A percentile compares a stretch with the other conserved stretches of the same genome.
These are phyloP conservation scores for Phytopythium aichiense DNA, from an alignment of 352 stramenopile species.

Conservation along the genomic window DNA sequence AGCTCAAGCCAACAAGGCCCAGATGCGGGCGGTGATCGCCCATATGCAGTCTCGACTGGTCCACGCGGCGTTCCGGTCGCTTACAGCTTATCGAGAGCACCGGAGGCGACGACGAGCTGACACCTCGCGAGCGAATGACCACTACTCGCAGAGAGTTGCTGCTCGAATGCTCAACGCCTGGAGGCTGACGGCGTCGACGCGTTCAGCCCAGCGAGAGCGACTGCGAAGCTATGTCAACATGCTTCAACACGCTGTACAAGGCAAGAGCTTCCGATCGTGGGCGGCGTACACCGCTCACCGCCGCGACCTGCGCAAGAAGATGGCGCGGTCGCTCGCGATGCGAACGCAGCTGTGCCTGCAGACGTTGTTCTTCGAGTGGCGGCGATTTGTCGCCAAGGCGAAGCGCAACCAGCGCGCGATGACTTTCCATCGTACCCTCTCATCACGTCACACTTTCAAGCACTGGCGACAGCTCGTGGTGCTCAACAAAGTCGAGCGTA, in stretches of 20 bases:
- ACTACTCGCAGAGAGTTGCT: conserved; percentile 1
- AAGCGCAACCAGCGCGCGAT: conserved; percentile 14
- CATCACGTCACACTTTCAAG: conserved; percentile 8
- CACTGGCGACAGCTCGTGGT: conserved; percentile 43
- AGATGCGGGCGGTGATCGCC: conserved; percentile 19
- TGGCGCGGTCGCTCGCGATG: conserved; percentile 19
- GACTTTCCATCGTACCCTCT: conserved; percentile 9
- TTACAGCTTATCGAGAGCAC: conserved; percentile 3
- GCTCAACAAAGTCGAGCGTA: conserved; percentile 42
- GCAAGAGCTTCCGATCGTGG: conserved; percentile 36
- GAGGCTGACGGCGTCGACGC: conserved; percentile 2
- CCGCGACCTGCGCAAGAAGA: conserved; percentile 15
- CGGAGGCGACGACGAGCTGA: conserved; percentile 10
- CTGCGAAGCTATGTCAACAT: conserved; percentile 30
- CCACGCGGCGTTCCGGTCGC: conserved; percentile 16
- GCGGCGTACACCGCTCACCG: conserved; percentile 16
- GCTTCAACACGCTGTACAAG: conserved; percentile 34
- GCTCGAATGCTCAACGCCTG: conserved; percentile 19
- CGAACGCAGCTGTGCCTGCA: conserved; percentile 24
- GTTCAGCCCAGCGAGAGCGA: conserved; percentile 13
- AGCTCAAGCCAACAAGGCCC: conserved; percentile 10
- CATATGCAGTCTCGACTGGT: conserved; percentile 23
- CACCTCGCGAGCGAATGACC: background rate
- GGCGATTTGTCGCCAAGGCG: conserved; percentile 8
- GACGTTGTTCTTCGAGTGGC: conserved; percentile 31